phyloP scores from a whole-genome alignment of 208 protist genomes.

The Phytomonas sp. region DNA sequence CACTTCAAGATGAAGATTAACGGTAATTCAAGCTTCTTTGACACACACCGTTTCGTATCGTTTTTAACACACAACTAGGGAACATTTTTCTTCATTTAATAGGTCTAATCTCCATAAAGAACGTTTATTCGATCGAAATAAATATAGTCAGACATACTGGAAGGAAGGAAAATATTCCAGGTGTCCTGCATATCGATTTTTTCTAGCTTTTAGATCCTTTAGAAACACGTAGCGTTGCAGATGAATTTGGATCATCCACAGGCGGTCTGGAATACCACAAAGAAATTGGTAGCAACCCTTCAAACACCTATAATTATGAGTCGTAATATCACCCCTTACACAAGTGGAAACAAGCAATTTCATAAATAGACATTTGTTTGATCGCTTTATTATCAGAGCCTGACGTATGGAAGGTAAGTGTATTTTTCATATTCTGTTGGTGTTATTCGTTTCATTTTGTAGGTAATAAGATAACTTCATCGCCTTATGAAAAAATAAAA shows the following conservation, averaged over 20 bases:
- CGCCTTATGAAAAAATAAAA: background rate
- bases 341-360: background rate
- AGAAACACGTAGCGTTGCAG: background rate
- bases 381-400: background rate
- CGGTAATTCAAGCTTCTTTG: background rate
- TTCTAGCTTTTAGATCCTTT: background rate
- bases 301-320: background rate
- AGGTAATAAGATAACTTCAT: background rate
- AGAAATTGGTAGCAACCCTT: background rate
- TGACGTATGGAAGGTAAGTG: background rate
- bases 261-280: background rate
- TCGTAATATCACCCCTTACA: background rate
- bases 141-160: background rate
- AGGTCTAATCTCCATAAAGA: background rate
- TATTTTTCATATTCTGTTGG: background rate
- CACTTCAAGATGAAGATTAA: no score
- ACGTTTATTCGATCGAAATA: background rate
- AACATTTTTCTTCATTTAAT: background rate
- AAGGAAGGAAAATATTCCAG: background rate
- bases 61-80: background rate
- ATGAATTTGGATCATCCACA: background rate
- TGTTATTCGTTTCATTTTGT: slow-evolving; percentile 2
- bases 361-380: background rate
- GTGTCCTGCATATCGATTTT: background rate
- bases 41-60: background rate